Conservation (phyloP, 2,329 filamentous ascomycete species). For the Fusarium oligoseptatum region DNA sequence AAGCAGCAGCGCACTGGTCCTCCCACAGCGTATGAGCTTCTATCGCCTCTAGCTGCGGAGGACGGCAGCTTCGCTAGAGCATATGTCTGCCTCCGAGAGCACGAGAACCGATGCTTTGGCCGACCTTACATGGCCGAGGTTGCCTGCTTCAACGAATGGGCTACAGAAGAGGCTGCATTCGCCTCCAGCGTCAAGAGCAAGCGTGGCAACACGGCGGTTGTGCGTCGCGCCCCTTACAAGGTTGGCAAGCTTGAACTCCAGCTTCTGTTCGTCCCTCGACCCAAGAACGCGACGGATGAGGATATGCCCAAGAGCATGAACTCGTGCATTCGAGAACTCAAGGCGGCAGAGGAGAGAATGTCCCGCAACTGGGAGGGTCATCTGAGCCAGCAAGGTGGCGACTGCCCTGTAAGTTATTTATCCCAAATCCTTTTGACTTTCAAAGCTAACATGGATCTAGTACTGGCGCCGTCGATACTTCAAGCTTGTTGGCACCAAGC, state of each 20-base stretch:
- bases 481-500: slow-evolving; percentile 88
- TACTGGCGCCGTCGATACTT: slow-evolving; percentile 99
- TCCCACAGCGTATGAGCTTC: slow-evolving; percentile 85
- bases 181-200: slow-evolving; percentile 96
- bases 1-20: slow-evolving; percentile 72
- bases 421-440: no score
- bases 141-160: slow-evolving; percentile 99
- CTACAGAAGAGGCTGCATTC: slow-evolving; percentile 82
- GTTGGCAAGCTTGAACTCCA: slow-evolving; percentile 95
- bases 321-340: slow-evolving; percentile 92
- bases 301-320: slow-evolving; percentile 99
- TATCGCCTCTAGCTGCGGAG: slow-evolving; percentile 87
- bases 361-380: slow-evolving; percentile 87
- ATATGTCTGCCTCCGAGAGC: slow-evolving; percentile 93
- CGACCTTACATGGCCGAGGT: slow-evolving; percentile 90
- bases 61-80: slow-evolving; percentile 96
- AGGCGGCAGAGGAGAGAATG: slow-evolving; percentile 85
- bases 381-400: slow-evolving; percentile 95
- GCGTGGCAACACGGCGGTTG: slow-evolving; percentile 76
- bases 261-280: slow-evolving; percentile 93
- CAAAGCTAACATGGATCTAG: slow-evolving; percentile 65
- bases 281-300: slow-evolving; percentile 86
- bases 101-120: slow-evolving; percentile 89
- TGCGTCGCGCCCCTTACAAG: slow-evolving; percentile 93
- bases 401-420: slow-evolving; percentile 84